These are phyloP conservation scores for Stipa capillata DNA, from an alignment of 176 grass and related monocot genomes.

Conservation along the genomic window DNA sequence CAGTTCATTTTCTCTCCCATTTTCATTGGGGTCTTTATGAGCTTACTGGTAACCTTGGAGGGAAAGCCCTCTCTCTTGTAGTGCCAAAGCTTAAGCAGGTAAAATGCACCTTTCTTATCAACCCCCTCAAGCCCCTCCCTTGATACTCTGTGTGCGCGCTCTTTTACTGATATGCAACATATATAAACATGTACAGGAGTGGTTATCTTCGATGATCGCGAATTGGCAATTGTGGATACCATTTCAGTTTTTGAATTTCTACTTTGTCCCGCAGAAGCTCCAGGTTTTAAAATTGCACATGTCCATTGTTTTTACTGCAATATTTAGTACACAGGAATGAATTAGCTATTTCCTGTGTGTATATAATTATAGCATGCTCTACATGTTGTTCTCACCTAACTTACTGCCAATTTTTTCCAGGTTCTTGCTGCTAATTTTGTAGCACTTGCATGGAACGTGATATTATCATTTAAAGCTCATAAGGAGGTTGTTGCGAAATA, in stretches of 20 bases:
- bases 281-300: constrained; percentile 38
- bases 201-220: constrained; percentile 57
- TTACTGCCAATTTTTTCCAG: neutral
- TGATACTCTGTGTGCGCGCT: neutral
- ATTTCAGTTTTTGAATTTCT: constrained; percentile 94
- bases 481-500: neutral
- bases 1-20: constrained; percentile 86
- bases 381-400: neutral
- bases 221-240: constrained; percentile 99
- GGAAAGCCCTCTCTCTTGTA: constrained; percentile 68
- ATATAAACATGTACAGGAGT: constrained; percentile 47
- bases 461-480: constrained; percentile 15
- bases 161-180: constrained; percentile 7
- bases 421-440: constrained; percentile 26
- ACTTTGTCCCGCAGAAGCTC: constrained; percentile 87
- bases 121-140: neutral
- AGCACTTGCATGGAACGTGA: constrained; percentile 19
- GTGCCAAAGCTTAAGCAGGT: constrained; percentile 91
- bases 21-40: constrained; percentile 87
- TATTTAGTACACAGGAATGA: neutral
- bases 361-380: neutral
- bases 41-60: constrained; percentile 71
- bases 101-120: constrained; percentile 14
- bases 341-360: neutral
- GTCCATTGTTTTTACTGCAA: neutral